Evolutionary conservation across 2,329 filamentous ascomycete genomes (phyloP).

Genomic region (Penicillium brevicompactum): DNA sequence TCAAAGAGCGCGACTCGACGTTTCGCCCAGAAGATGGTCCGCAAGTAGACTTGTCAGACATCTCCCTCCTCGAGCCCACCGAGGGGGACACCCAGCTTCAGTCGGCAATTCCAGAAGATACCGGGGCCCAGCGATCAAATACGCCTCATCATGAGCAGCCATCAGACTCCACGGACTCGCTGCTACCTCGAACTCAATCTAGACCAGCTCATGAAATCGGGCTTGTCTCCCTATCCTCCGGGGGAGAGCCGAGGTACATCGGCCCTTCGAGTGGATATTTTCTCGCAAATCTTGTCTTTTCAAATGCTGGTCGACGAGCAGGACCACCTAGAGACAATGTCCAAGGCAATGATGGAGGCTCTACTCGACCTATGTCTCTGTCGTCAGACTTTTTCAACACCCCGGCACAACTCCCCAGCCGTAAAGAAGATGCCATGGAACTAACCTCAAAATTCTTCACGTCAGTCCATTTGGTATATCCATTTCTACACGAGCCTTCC

Average conservation of each 20-base stretch:
- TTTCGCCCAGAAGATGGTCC: constrained; percentile 41
- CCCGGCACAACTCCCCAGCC: constrained; percentile 30
- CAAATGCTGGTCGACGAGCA: constrained; percentile 35
- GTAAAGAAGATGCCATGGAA: constrained; percentile 43
- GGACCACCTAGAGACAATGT: constrained; percentile 1
- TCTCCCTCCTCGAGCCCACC: not conserved
- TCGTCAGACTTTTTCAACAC: constrained; percentile 31
- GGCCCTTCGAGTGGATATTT: constrained; percentile 60
- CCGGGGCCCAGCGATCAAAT: not conserved
- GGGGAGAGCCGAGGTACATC: constrained; percentile 54
- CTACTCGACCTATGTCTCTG: constrained; percentile 20
- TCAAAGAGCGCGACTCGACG: constrained; percentile 46
- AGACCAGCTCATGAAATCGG: constrained; percentile 55
- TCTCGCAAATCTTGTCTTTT: constrained; percentile 53
- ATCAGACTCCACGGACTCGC: not conserved
- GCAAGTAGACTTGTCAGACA: constrained; percentile 8
- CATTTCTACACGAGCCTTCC: constrained; percentile 51
- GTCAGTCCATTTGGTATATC: constrained; percentile 52
- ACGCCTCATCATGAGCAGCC: constrained; percentile 14
- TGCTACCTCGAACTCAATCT: constrained; percentile 13
- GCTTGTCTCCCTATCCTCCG: constrained; percentile 53
- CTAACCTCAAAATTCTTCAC: constrained; percentile 53
- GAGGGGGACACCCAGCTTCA: constrained; percentile 3
- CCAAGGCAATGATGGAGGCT: not conserved
- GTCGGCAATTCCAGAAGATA: not conserved